Evolutionary conservation across 805 yeast genomes (phyloP), one percentile per base, ranked within the genome.

Genomic region (Saturnispora galanensis): DNA sequence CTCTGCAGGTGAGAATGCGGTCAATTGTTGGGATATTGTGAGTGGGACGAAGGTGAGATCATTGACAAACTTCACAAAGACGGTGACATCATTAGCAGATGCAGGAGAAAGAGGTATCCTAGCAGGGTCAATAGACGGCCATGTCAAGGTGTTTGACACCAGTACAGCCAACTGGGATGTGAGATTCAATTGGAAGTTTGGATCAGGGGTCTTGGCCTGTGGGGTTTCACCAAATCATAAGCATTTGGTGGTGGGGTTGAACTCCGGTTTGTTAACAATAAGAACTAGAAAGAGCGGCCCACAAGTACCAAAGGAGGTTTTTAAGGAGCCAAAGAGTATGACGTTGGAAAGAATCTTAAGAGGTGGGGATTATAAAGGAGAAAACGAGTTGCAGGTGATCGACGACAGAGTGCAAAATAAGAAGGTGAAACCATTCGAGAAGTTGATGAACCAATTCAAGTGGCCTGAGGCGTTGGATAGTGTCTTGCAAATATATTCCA

Each of bases 111-210:
- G 77, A 41, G 90, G 93, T n/a, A 68, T 93, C 38, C 67, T 93
- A 29, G 97, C 95, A 2, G 97, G 97, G 13, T 88, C 97, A 0
- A 69, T 93, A 47, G 98, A 93, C 65, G 98, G 98, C 16, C 98
- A 93, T 63, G 96, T 93, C 48, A 93, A 93, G 64, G 89, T 89
- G 38, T 86, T 90, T 60, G 97, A 89, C 62, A 76, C 85, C 33
- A 65, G 74, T 26, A 74, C 81, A 17, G 58, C 75, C 35, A 74
- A 76, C 54, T 89, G 90, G 86, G 84, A 82, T 49, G 96, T 90
- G 49, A 85, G 83, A 60, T 90, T 88, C 60, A 97, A 97, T 40
- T 90, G 97, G 97, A 90, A 89, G 64, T 90, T 84, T 58, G 96
- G 96, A 31, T 87, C 90, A 18, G 95, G 95, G 34, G 96, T 93